Evolutionary conservation across 306 rosid species (phyloP), one percentile per base, ranked within the genome.

Genomic region (Lathyrus oleraceus): DNA sequence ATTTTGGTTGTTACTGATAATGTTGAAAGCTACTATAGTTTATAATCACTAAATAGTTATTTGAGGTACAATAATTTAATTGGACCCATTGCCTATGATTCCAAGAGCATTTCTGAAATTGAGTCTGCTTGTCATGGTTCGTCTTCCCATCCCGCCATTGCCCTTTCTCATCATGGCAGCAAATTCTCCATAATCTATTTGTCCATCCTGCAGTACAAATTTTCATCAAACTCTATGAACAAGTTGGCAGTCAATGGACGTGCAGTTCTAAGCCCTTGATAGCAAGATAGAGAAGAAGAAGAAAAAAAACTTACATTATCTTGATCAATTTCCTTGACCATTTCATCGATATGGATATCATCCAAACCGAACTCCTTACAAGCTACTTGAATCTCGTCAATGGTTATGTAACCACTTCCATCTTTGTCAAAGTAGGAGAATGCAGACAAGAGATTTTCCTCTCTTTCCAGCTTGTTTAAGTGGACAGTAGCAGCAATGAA

Each of bases 361-460:
- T 72, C 70, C 52, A 86, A 72, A 53, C 90, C 90, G 32, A 86
- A 83, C 15, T 86, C 87, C 74, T 83, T 78, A 71, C 87, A 86
- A 36, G 85, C 89, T 67, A 68, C 79, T 71, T 85, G 89, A 70
- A 85, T 80, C 81, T 85, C 83, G 60, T 85, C 89, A 76, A 79
- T 71, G 65, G 89, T 85, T 70, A 85, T 82, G 77, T 82, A 85
- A 8, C 89, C 89, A 71, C 89, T 82, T 23, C 81, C 79, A 74
- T 85, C 89, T 78, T 79, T 85, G 74, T 85, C 89, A 28, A 86
- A 86, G 52, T 80, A 86, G 19, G 90, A 81, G 79, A 86, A 86
- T 0, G 84, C 87, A 39, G 84, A 78, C 59, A 81, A 54, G 53
- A 86, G 69, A 44, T 83, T 83, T 43, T 86, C 87, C 76, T 86